phyloP scores from a whole-genome alignment of 495 filamentous ascomycete genomes.

The Penicillium longicatenatum region DNA sequence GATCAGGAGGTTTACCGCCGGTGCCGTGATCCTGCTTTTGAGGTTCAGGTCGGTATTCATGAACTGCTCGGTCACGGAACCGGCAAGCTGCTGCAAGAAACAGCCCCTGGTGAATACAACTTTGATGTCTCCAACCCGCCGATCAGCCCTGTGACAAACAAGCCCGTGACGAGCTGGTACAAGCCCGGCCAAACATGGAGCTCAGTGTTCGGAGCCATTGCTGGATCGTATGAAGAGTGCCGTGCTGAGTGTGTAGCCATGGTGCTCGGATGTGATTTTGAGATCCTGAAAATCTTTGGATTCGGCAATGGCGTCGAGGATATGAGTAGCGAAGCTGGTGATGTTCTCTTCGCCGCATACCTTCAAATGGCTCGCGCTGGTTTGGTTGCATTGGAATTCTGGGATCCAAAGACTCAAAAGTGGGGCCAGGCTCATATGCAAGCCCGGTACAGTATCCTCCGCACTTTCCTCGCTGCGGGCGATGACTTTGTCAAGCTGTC shows the following conservation, averaged over 20 bases:
- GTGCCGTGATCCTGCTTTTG: slow-evolving; percentile 83
- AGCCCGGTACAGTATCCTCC: slow-evolving; percentile 87
- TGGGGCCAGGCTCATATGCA: slow-evolving; percentile 97
- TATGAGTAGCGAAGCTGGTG: slow-evolving; percentile 74
- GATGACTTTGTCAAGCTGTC: slow-evolving; percentile 80
- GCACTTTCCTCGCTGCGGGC: slow-evolving; percentile 83
- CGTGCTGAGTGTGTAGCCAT: slow-evolving; percentile 89
- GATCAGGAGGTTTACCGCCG: slow-evolving; percentile 78
- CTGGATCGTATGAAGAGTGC: slow-evolving; percentile 85
- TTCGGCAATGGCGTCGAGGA: slow-evolving; percentile 74
- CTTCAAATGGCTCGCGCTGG: slow-evolving; percentile 92
- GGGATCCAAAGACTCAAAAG: slow-evolving; percentile 81
- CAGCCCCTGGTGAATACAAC: slow-evolving; percentile 77
- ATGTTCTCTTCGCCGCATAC: slow-evolving; percentile 83
- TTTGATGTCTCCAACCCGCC: slow-evolving; percentile 82
- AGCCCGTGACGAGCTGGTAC: slow-evolving; percentile 83
- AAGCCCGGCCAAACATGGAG: slow-evolving; percentile 95
- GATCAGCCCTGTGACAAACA: slow-evolving; percentile 72
- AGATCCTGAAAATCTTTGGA: slow-evolving; percentile 87
- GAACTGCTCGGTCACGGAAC: slow-evolving; percentile 96
- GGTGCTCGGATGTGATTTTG: slow-evolving; percentile 86
- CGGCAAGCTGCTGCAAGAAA: slow-evolving; percentile 93
- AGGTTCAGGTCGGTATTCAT: slow-evolving; percentile 94
- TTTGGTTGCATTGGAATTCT: slow-evolving; percentile 80
- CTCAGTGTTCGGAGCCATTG: slow-evolving; percentile 82